These are phyloP conservation scores for Alternaria sp. DNA, from an alignment of 2,329 filamentous ascomycete genomes.

Conservation along the genomic window DNA sequence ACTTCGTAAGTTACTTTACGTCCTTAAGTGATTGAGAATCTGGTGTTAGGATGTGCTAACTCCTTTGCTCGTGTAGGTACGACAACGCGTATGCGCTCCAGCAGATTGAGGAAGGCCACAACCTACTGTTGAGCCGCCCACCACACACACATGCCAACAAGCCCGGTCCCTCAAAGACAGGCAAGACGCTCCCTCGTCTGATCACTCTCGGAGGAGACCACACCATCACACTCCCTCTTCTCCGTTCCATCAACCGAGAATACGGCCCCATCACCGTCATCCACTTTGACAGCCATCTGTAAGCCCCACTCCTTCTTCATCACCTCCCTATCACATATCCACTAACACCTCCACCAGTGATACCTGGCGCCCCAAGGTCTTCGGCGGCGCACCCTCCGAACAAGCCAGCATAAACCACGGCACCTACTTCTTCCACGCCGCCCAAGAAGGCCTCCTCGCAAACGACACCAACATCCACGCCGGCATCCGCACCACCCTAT, in stretches of 20 bases:
- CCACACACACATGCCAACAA: conserved; percentile 73
- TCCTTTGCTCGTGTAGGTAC: conserved; percentile 59
- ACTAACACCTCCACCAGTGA: conserved; percentile 40
- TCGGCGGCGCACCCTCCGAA: conserved; percentile 79
- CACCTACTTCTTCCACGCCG: conserved; percentile 86
- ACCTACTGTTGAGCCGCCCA: conserved; percentile 72
- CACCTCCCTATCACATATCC: too few relatives aligned
- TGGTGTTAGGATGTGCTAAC: not conserved
- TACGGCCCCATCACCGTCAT: conserved; percentile 72
- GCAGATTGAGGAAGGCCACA: conserved; percentile 87
- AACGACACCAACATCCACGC: conserved; percentile 90
- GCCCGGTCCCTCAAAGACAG: conserved; percentile 71
- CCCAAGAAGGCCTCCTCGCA: conserved; percentile 75
- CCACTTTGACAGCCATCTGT: conserved; percentile 68
- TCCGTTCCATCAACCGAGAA: conserved; percentile 65
- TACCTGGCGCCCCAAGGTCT: conserved; percentile 82
- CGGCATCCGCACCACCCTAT: conserved; percentile 82
- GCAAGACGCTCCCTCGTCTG: conserved; percentile 77
- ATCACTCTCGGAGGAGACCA: conserved; percentile 73
- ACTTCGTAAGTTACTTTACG: conserved; percentile 67
- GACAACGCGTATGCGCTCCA: conserved; percentile 82
- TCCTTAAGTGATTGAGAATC: not conserved
- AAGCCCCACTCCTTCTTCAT: conserved; percentile 16
- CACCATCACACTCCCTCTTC: conserved; percentile 65
- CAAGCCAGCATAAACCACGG: conserved; percentile 83